phyloP scores from a whole-genome alignment of 2,329 filamentous ascomycete genomes.

The Talaromyces amestolkiae region DNA sequence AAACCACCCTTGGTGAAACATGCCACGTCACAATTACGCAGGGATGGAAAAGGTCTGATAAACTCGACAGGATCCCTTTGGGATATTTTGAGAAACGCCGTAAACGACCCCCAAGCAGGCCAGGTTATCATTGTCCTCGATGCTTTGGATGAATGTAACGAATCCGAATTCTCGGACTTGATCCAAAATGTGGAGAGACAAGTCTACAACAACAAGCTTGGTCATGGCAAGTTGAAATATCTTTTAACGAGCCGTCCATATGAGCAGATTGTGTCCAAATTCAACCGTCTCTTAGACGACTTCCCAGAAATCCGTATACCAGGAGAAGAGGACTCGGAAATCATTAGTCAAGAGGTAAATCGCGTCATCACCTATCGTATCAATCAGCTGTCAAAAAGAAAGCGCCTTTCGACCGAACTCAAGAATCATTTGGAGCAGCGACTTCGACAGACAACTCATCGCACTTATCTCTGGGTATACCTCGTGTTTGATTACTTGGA shows the following conservation, averaged over 20 bases:
- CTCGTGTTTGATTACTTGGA: not conserved
- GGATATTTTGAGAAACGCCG: constrained; percentile 32
- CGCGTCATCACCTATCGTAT: constrained; percentile 28
- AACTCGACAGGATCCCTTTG: constrained; percentile 30
- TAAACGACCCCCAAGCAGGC: constrained; percentile 28
- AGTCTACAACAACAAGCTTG: not conserved
- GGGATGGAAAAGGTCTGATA: constrained; percentile 29
- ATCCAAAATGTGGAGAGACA: constrained; percentile 15
- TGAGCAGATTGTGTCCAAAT: constrained; percentile 14
- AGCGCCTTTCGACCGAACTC: not conserved
- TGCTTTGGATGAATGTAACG: constrained; percentile 41
- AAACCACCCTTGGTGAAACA: constrained; percentile 34
- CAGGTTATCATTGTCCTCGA: constrained; percentile 40
- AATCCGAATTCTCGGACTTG: constrained; percentile 26
- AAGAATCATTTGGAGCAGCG: not conserved
- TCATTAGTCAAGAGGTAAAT: constrained; percentile 38
- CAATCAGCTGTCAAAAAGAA: not conserved
- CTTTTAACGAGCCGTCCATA: constrained; percentile 41
- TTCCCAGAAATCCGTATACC: constrained; percentile 32
- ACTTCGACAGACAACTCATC: not conserved
- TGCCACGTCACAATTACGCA: constrained; percentile 28
- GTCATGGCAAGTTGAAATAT: constrained; percentile 30
- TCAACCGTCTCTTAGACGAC: constrained; percentile 21
- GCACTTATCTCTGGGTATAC: not conserved
- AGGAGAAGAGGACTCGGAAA: constrained; percentile 38